Evolutionary conservation across 2,329 filamentous ascomycete species (phyloP), one percentile per base, ranked within the genome.

Genomic region (Fusarium virguliforme): DNA sequence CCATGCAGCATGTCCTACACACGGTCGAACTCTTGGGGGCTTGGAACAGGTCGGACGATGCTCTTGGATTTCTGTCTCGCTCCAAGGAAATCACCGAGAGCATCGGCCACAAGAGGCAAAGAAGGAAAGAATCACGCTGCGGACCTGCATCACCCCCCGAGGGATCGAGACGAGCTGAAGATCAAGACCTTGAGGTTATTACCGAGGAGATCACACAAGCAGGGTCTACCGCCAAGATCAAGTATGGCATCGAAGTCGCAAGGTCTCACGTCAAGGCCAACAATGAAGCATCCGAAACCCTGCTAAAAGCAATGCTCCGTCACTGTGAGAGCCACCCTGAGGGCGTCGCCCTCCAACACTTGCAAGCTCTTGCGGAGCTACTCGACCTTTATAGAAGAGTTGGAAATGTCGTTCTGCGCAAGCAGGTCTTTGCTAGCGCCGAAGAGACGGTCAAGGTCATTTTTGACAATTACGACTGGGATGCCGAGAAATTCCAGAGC

Each of bases 351-450:
- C n/a, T 62, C 4, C 51, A 62, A 34, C 15, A 62, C 9, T 26
- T 56, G 4, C 28, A 24, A 1, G 51, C 51, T 13, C 37, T 30
- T 56, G 51, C 40, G 7, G 60, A 62, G 9, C 51, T 56, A 4
- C 37, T 62, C 4, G 32, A 40, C 9, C 40, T 56, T 9, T 62
- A 62, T 15, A 18, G 56, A 35, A 56, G 41, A 22, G 32, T 62
- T 4, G 22, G 32, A 9, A 6, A 30, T 2, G 30, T 56, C 2
- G 26, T 7, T 6, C 6, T 9, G 2, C 24, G 41, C 24, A 3
- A 7, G 3, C 26, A 9, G 2, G 41, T 13, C 12, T 62, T 62
- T 8, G 7, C 18, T 8, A 18, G 48, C 15, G 32, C 60, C 1
- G 12, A 32, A 8, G 18, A 13, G 1, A 18, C 18, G 8, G 10